Base-by-base conservation (phyloP, 163 green algal species). In the Trebouxiophyceae sp. region DNA sequence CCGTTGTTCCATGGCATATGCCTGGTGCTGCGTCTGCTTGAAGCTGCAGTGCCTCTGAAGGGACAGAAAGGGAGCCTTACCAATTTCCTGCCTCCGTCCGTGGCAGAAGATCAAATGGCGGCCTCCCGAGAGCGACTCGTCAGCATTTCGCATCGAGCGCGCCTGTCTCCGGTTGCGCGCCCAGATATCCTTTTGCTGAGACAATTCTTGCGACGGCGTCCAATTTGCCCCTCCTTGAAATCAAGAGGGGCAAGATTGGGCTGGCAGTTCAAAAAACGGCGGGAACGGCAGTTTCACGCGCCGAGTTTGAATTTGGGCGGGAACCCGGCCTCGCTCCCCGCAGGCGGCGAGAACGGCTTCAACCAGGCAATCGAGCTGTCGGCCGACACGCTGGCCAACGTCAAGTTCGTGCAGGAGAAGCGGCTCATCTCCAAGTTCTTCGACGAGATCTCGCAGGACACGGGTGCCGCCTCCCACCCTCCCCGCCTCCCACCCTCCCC, bases 371-470 rank as follows among this genome's bases (percentile, higher is more conserved):
- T 99, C 64, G 93, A 97, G 85, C 87, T 98, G 54, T 93, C 88
- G 6, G 78, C 88, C n/a, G 94, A 97, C 66, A 92, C 90, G 29
- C 80, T 99, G 45, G 77, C 84, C 47, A 98, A 99, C 68, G 90
- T 99, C 34, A 99, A 99, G 81, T 99, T 99, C 85, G 95, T 99
- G 59, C 91, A 81, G 60, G 87, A 94, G 67, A 96, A 98, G 84
- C 82, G 84, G 45, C 82, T 97, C 5, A 95, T 97, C 76, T 80
- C 69, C 70, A 76, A 66, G 46, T 76, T 76, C 57, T 76, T 76
- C 62, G 94, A 99, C 60, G 89, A 99, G 79, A 97, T 99, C 78
- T 91, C 79, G 61, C 86, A 95, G 72, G 85, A 76, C 45, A 67
- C 61, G 5, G 23, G n/a, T n/a, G n/a, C n/a, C n/a, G n/a, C n/a